A percentile compares a stretch with the other conserved stretches of the same genome.
Evolutionary conservation across 768 basidiomycete species (phyloP).

Genomic region (Naganishia randhawae): DNA sequence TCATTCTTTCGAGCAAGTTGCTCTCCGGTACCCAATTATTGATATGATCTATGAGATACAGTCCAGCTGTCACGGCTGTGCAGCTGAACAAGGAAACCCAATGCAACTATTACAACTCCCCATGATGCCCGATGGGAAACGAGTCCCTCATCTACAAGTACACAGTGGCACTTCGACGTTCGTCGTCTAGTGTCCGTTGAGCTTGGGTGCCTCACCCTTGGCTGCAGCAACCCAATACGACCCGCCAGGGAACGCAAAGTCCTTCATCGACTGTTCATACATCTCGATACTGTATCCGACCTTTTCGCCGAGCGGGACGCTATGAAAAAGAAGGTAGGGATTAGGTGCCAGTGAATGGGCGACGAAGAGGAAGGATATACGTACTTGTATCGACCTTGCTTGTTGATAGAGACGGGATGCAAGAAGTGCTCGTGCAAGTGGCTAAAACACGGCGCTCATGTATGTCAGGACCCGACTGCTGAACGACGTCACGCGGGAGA

Average conservation of each 20-base stretch:
- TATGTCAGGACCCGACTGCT: not conserved
- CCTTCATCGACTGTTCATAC: slow-evolving; percentile 70
- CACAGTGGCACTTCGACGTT: not conserved
- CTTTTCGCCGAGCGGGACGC: slow-evolving; percentile 68
- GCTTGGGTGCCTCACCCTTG: slow-evolving; percentile 34
- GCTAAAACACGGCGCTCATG: slow-evolving; percentile 57
- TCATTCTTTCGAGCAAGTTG: no score
- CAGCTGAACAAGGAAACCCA: slow-evolving; percentile 3
- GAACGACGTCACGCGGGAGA: no score
- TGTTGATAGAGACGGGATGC: slow-evolving; percentile 81
- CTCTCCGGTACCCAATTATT: no score
- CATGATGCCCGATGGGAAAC: no score
- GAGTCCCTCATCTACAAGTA: not conserved
- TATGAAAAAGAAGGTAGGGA: slow-evolving; percentile 64
- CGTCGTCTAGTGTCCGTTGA: slow-evolving; percentile 15
- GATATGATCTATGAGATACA: not conserved
- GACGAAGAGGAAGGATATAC: slow-evolving; percentile 49
- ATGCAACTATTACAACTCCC: no score
- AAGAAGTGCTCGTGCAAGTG: slow-evolving; percentile 93
- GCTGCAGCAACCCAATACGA: slow-evolving; percentile 63
- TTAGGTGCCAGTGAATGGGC: slow-evolving; percentile 76
- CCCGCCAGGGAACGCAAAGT: slow-evolving; percentile 82
- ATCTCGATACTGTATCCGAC: slow-evolving; percentile 88
- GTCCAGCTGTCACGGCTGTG: not conserved
- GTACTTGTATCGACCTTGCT: slow-evolving; percentile 64